Percentiles rank a stretch among this genome's conserved stretches.
phyloP scores from a whole-genome alignment of 2,329 filamentous ascomycete genomes.

The Alternaria ventricosa region DNA sequence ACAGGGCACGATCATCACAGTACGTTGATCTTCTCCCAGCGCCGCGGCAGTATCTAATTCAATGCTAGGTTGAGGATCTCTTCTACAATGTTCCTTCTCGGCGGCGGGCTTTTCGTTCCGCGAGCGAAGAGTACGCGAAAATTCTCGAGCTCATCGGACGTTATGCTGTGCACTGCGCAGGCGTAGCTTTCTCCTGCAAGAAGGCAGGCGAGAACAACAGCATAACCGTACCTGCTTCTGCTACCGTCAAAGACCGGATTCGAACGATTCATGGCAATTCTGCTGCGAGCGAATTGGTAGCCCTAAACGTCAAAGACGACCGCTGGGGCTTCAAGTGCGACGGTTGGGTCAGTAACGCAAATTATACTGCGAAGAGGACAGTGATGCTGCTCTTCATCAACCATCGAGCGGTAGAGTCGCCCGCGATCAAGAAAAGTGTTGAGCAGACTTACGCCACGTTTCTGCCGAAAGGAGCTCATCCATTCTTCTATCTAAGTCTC shows the following conservation, averaged over 20 bases:
- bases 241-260: slow-evolving; percentile 80
- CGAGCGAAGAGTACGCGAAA: slow-evolving; percentile 95
- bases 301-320: slow-evolving; percentile 73
- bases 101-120: slow-evolving; percentile 85
- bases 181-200: slow-evolving; percentile 96
- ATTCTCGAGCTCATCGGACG: slow-evolving; percentile 93
- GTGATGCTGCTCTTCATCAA: slow-evolving; percentile 94
- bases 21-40: slow-evolving; percentile 38
- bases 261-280: slow-evolving; percentile 85
- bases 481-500: slow-evolving; percentile 89
- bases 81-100: slow-evolving; percentile 96
- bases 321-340: slow-evolving; percentile 84
- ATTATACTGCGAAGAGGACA: slow-evolving; percentile 91
- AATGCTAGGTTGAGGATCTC: slow-evolving; percentile 77
- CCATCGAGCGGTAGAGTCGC: slow-evolving; percentile 90
- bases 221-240: slow-evolving; percentile 77
- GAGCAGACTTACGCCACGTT: slow-evolving; percentile 90
- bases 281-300: slow-evolving; percentile 86
- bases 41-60: slow-evolving; percentile 11
- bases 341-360: slow-evolving; percentile 88
- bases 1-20: slow-evolving; percentile 90
- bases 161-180: slow-evolving; percentile 88
- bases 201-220: slow-evolving; percentile 86
- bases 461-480: slow-evolving; percentile 90
- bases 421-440: slow-evolving; percentile 83